Evolutionary conservation across 2,329 filamentous ascomycete genomes (phyloP), one percentile per base, ranked within the genome.

Genomic region (Pseudonectria foliicola): DNA sequence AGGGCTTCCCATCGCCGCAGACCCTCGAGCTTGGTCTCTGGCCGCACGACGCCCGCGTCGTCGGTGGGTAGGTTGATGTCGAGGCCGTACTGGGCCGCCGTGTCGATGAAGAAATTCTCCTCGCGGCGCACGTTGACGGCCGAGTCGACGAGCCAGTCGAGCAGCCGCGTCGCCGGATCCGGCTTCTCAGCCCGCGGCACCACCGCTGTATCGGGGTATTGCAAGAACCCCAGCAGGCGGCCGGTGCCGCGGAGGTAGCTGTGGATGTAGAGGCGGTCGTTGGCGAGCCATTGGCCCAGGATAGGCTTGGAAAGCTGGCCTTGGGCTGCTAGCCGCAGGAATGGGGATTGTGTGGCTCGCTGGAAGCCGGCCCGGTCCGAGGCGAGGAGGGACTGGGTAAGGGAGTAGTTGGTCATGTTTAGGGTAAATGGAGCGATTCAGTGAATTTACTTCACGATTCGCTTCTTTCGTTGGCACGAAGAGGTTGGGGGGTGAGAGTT

Each of bases 251-350:
- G 69, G 46, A 85, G 73, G 58, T 85, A 84, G 33, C 75, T 73
- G 44, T 83, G 78, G 24, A 81, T 77, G 59, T 85, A 83, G 39
- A 86, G 71, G 7, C 77, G 68, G 57, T 86, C 82, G 56, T 85
- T 82, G 10, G 77, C 74, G 28, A 87, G 74, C 82, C 82, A 87
- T 55, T 70, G 67, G 13, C 72, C 70, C 10, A 86, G 63, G 1
- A 67, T 60, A 0, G 64, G 50, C 31, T 75, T 75, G 13, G 73
- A 62, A 13, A 83, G 62, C 0, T 68, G 72, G 14, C 82, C 82
- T 36, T 68, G 65, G 11, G 80, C 80, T 6, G 82, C 81, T 31
- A 75, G 68, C 10, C 64, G 66, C 33, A 87, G 73, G 59, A 87
- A 86, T 0, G 75, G 67, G 35, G 78, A 71, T 40, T 80, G 77